Conservation (phyloP, 495 filamentous ascomycete species). For the Jackrogersella multiformis region DNA sequence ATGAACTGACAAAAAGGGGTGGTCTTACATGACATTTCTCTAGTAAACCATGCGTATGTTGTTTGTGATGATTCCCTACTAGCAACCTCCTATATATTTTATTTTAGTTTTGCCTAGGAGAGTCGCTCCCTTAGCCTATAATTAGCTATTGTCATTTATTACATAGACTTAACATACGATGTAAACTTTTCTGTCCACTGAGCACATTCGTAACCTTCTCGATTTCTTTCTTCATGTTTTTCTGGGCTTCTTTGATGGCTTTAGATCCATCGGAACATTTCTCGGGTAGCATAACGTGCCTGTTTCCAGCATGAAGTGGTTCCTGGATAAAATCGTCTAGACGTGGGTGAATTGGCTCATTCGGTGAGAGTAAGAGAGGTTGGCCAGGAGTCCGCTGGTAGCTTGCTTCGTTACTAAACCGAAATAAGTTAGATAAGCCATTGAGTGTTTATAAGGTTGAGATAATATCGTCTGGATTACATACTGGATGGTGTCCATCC, state of each 20-base stretch:
- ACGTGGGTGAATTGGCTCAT: slow-evolving; percentile 6
- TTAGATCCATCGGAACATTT: not conserved
- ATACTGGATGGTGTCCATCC: not conserved
- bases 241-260: not conserved
- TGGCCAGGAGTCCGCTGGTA: not conserved
- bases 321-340: slow-evolving; percentile 25
- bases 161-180: not conserved
- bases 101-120: not conserved
- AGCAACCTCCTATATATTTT: not conserved
- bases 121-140: not conserved
- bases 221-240: slow-evolving; percentile 7
- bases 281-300: slow-evolving; percentile 26
- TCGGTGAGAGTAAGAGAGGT: not conserved
- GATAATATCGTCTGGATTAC: not conserved
- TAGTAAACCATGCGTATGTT: too few relatives aligned
- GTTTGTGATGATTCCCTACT: too few relatives aligned
- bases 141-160: slow-evolving; percentile 2
- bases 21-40: too few relatives aligned
- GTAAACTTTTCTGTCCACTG: not conserved
- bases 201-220: not conserved
- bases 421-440: not conserved
- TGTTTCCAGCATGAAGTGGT: slow-evolving; percentile 13
- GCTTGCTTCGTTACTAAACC: not conserved
- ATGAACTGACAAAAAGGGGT: too few relatives aligned
- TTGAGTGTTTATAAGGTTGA: not conserved